Conservation (phyloP, 2,329 filamentous ascomycete species). For the Zalaria sp. region DNA sequence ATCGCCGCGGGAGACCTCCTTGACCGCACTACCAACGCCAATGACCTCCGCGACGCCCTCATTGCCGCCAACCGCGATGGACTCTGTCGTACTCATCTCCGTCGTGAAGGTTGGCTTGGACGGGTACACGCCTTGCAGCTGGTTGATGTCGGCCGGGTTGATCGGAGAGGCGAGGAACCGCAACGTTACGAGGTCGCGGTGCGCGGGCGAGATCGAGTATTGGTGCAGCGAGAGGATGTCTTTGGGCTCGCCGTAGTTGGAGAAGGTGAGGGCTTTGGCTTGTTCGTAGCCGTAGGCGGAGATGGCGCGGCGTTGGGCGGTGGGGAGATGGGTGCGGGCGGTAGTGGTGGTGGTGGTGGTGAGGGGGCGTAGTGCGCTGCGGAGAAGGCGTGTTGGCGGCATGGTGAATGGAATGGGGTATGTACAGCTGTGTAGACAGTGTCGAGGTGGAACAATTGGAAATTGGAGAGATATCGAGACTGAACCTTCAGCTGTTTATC, state of each 20-base stretch:
- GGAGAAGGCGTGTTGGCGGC: not conserved
- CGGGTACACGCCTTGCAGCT: slow-evolving; percentile 92
- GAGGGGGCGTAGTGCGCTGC: not conserved
- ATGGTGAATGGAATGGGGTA: not conserved
- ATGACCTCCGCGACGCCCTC: slow-evolving; percentile 91
- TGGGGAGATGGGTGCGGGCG: not conserved
- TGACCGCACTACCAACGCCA: slow-evolving; percentile 47
- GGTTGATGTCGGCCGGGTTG: slow-evolving; percentile 96
- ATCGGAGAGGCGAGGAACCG: slow-evolving; percentile 83
- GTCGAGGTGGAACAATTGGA: no score
- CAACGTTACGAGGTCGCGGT: slow-evolving; percentile 59
- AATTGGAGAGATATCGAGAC: no score
- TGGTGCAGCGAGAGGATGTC: slow-evolving; percentile 57
- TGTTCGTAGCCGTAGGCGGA: slow-evolving; percentile 68
- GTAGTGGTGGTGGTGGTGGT: not conserved
- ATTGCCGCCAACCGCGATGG: slow-evolving; percentile 71
- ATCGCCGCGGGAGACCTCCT: slow-evolving; percentile 58
- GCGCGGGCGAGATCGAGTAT: slow-evolving; percentile 62
- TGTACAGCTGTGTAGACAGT: no score
- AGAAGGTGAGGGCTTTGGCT: slow-evolving; percentile 68
- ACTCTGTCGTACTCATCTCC: slow-evolving; percentile 59
- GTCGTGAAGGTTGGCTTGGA: slow-evolving; percentile 66
- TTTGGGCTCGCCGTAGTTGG: slow-evolving; percentile 58
- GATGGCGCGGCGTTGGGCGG: slow-evolving; percentile 23
- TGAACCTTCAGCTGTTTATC: no score